A percentile compares a stretch with the other conserved stretches of the same genome.
Evolutionary conservation across 805 yeast species (phyloP).

Genomic region (Starmerella stigmatis): DNA sequence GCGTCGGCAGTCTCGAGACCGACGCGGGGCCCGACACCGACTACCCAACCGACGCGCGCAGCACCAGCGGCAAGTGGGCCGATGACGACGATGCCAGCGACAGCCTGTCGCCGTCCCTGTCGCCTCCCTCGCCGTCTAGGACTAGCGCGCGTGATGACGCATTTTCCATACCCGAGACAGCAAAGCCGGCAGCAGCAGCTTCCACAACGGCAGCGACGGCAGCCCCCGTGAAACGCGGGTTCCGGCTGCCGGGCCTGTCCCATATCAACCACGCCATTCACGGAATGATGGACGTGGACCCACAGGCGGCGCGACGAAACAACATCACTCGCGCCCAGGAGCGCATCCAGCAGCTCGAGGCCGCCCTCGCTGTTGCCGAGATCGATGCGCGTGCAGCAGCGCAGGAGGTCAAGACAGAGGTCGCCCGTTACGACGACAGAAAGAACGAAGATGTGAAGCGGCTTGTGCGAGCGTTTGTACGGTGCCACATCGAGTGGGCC

Average conservation of each 20-base stretch:
- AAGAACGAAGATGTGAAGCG: constrained; percentile 44
- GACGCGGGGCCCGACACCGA: background rate
- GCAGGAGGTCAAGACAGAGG: constrained; percentile 35
- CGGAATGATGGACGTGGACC: constrained; percentile 57
- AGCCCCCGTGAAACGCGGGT: constrained; percentile 25
- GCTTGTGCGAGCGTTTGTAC: constrained; percentile 44
- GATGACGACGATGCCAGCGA: background rate
- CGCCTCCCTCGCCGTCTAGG: no score
- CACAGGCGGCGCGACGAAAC: constrained; percentile 51
- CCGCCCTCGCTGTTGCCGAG: constrained; percentile 44
- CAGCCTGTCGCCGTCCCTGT: no score
- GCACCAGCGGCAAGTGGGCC: no score
- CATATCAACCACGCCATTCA: constrained; percentile 44
- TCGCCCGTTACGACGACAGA: constrained; percentile 38
- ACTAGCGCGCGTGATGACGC: no score
- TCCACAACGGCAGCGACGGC: background rate
- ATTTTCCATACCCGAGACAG: background rate
- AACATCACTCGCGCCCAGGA: constrained; percentile 37
- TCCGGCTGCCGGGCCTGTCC: constrained; percentile 45
- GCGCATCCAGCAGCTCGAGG: constrained; percentile 40
- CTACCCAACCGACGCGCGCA: no score
- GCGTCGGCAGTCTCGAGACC: background rate
- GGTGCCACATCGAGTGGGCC: constrained; percentile 55
- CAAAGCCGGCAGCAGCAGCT: background rate
- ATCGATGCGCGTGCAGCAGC: constrained; percentile 43